Base-by-base conservation (phyloP, 371 early-diverging fungal genomes). In the Mucor mucedo region DNA sequence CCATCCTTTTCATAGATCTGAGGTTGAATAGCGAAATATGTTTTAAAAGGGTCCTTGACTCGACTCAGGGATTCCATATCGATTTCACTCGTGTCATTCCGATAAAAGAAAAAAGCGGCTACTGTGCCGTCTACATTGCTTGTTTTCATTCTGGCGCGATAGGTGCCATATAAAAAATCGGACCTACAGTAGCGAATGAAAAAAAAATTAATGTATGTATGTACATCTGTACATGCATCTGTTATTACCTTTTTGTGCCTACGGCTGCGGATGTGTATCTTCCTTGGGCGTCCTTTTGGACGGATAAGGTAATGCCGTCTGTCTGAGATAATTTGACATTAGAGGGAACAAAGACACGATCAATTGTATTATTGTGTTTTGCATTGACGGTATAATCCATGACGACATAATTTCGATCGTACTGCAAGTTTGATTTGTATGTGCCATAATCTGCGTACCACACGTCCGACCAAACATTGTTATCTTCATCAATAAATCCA, bases 91-190 rank as follows among this genome's bases (percentile, higher is more conserved):
- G 68, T 67, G 33, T 73, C 66, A 48, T 75, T 72, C 2, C 69
- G 62, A 39, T 70, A 78, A 63, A 67, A 75, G 52, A 60, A 80
- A 49, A 81, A 78, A 3, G 79, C 73, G 7, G 73, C 66, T 9
- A 81, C 79, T 13, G 82, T 81, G 13, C 79, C 79, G 21, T 73
- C 58, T n/a, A 66, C 63, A 41, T 60, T 29, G 2, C 76, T 62
- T 14, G 61, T 64, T 41, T 75, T 72, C 49, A 81, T 69, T 38
- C 49, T 58, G 10, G 76, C 72, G 9, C 79, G 74, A 49, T 74
- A 82, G 0, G 76, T 75, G 32, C 79, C 82, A 54, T 79, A 82
- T 13, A 82, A 56, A 45, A 80, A 68, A 45, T 78, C 78, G 11
- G 63, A 53, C 55, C 77, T 75, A 32, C 2, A 30, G 30, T 50